Evolutionary conservation across 2,329 filamentous ascomycete genomes (phyloP), one percentile per base, ranked within the genome.

Genomic region (Trichothecium sympodiale): DNA sequence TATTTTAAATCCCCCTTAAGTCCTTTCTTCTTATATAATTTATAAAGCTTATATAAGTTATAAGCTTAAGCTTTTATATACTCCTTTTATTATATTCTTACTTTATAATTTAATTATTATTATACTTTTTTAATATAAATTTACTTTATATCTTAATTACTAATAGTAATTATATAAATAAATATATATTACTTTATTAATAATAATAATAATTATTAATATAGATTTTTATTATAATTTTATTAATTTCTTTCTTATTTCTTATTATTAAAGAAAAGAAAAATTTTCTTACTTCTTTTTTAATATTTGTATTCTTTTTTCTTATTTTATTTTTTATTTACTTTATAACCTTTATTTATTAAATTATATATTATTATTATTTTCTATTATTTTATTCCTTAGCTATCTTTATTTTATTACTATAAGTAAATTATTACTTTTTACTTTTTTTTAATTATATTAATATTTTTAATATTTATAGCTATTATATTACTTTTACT

Each of bases 401-500:
- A 17, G 29, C 27, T 37, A 34, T 33, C 31, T n/a, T 15, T 5
- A 18, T 38, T 15, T 17, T 16, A 20, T 17, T 16, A 17, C 17
- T 35, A 34, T n/a, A 26, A 33, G 31, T 39, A 32, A 29, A 36
- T 35, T n/a, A 29, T 31, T 32, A 34, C 15, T 30, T 25, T 38
- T 29, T 30, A 25, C 25, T 33, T 17, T 33, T n/a, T 29, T 5
- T 33, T 32, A 32, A 28, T 17, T 33, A 18, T 16, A 13, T 31
- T 28, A 33, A 4, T 32, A 31, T 8, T 39, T 8, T 34, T 18
- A 32, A 25, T 29, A 35, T 34, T 31, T 29, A 17, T 38, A 15
- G 16, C 39, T 33, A 35, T 29, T 35, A 35, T 39, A 27, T 33
- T 40, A 23, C 18, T 41, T 30, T 29, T 36, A 34, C 29, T 36